Conservation (phyloP, 257 asterid species). For the Petunia secreta region DNA sequence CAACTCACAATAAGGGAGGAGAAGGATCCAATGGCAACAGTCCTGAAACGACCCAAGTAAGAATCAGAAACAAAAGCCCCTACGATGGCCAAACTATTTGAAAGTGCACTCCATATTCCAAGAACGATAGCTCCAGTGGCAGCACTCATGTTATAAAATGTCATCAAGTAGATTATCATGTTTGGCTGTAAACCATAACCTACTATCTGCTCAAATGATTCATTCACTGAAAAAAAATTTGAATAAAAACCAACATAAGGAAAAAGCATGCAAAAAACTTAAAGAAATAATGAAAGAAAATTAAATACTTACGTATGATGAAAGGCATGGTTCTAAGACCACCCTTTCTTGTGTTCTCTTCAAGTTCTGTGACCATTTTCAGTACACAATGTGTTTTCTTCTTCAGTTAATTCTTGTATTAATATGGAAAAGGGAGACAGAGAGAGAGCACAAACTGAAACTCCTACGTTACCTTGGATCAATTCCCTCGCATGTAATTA, state of each 20-base stretch:
- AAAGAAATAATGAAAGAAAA: background rate
- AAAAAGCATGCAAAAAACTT: background rate
- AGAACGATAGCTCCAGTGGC: slow-evolving; percentile 25
- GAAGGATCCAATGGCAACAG: slow-evolving; percentile 29
- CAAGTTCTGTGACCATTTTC: slow-evolving; percentile 9
- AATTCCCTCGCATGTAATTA: too few relatives aligned
- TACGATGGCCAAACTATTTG: slow-evolving; percentile 28
- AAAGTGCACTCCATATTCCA: slow-evolving; percentile 31
- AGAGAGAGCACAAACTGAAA: too few relatives aligned
- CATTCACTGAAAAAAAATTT: slow-evolving; percentile 29
- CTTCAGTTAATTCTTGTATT: background rate
- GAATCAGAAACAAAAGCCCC: slow-evolving; percentile 33
- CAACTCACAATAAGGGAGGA: slow-evolving; percentile 30
- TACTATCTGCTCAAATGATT: slow-evolving; percentile 32
- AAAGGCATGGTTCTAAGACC: slow-evolving; percentile 37
- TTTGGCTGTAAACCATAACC: slow-evolving; percentile 28
- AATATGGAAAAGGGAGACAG: background rate
- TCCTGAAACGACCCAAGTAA: slow-evolving; percentile 28
- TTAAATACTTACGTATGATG: slow-evolving; percentile 5
- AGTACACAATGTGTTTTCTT: background rate
- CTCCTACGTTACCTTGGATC: too few relatives aligned
- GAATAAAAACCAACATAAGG: background rate
- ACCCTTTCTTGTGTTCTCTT: slow-evolving; percentile 17
- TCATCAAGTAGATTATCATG: slow-evolving; percentile 36
- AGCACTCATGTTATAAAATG: slow-evolving; percentile 23